A percentile compares a stretch with the other conserved stretches of the same genome.
phyloP scores from a whole-genome alignment of 805 yeast species.

The Teunomyces kruisii region DNA sequence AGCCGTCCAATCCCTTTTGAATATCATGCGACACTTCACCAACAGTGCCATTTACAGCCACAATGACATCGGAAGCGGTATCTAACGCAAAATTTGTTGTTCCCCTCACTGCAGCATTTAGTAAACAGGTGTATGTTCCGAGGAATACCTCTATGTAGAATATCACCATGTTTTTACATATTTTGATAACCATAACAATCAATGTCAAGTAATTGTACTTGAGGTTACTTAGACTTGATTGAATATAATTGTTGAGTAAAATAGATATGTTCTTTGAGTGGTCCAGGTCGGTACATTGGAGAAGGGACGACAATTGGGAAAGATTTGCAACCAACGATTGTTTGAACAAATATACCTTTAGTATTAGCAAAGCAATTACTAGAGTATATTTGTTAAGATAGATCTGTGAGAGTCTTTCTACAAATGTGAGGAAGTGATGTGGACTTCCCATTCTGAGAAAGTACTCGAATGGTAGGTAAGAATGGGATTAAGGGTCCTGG shows the following conservation, averaged over 20 bases:
- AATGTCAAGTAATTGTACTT: constrained; percentile 46
- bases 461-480: not conserved
- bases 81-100: constrained; percentile 71
- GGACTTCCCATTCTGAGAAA: not conserved
- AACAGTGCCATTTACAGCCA: constrained; percentile 59
- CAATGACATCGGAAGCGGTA: constrained; percentile 63
- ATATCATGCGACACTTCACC: constrained; percentile 55
- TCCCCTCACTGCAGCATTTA: constrained; percentile 72
- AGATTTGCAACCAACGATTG: constrained; percentile 46
- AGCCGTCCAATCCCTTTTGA: constrained; percentile 61
- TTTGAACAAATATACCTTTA: constrained; percentile 62
- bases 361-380: constrained; percentile 49
- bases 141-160: constrained; percentile 71
- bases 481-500: not conserved
- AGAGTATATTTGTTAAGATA: constrained; percentile 69
- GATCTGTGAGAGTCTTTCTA: constrained; percentile 59
- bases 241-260: constrained; percentile 54
- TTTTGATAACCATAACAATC: constrained; percentile 50
- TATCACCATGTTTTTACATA: constrained; percentile 55
- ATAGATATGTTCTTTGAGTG: constrained; percentile 58
- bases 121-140: constrained; percentile 85
- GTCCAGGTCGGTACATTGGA: constrained; percentile 41
- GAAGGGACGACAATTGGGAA: constrained; percentile 31
- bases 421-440: constrained; percentile 42
- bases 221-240: constrained; percentile 46